A percentile compares a stretch with the other conserved stretches of the same genome.
These are phyloP conservation scores for Paramecium primaurelia DNA, from an alignment of 73 alveolate genomes.

Conservation along the genomic window DNA sequence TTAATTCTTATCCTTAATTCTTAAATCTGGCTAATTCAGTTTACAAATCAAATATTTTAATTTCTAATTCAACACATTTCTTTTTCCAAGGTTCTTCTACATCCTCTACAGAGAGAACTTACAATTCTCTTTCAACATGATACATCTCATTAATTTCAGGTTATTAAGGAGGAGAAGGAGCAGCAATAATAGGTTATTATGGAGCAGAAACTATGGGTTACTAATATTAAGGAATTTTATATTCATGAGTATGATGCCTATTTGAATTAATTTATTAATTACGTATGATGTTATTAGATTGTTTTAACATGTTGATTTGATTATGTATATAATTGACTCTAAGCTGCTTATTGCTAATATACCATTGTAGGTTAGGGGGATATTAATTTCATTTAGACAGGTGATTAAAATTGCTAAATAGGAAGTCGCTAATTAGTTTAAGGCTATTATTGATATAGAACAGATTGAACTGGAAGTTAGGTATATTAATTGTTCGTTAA, in stretches of 20 bases:
- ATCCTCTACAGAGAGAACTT: constrained; percentile 35
- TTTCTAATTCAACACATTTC: constrained; percentile 27
- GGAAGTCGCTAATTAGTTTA: background rate
- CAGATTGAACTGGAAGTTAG: background rate
- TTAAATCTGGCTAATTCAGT: constrained; percentile 42
- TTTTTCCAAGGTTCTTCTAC: constrained; percentile 42
- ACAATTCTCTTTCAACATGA: constrained; percentile 44
- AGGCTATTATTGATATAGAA: background rate
- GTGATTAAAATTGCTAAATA: background rate
- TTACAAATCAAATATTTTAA: background rate
- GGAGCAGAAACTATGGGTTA: background rate
- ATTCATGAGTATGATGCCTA: constrained; percentile 33
- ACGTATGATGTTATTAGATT: background rate
- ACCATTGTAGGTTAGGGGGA: background rate
- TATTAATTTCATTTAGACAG: background rate
- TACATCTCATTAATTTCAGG: constrained; percentile 29
- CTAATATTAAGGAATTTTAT: background rate
- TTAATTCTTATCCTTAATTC: background rate
- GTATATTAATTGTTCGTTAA: background rate
- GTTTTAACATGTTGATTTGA: background rate
- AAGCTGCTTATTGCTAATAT: background rate
- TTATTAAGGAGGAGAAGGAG: background rate
- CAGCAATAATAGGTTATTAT: background rate
- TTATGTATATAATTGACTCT: background rate
- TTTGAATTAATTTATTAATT: background rate